A percentile compares a stretch with the other conserved stretches of the same genome.
These are phyloP conservation scores for Hymenoscyphus salicellus DNA, from an alignment of 2,329 filamentous ascomycete genomes.

Conservation along the genomic window DNA sequence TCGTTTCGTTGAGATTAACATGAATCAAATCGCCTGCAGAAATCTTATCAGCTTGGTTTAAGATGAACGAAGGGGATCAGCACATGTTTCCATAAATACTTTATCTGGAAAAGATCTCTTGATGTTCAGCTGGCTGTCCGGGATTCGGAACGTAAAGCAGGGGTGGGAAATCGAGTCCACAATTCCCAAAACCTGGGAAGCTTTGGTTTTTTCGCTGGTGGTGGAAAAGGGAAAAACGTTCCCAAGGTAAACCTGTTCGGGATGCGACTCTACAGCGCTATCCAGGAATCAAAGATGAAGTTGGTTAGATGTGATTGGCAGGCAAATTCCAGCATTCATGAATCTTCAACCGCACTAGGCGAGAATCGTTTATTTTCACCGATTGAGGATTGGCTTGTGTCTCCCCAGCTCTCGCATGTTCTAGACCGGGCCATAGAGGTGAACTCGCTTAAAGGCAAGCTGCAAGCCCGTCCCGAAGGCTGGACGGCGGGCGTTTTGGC, in stretches of 20 bases:
- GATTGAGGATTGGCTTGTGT: constrained; percentile 16
- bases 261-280: background rate
- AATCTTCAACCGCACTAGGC: background rate
- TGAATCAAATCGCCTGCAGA: background rate
- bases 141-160: background rate
- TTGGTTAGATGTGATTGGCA: background rate
- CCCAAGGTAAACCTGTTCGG: background rate
- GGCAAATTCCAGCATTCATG: background rate
- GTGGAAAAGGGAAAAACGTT: background rate
- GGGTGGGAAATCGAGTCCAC: background rate
- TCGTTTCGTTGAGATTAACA: background rate
- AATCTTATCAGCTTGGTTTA: background rate
- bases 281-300: background rate
- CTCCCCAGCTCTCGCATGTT: constrained; percentile 10
- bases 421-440: constrained; percentile 16
- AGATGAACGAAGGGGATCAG: background rate
- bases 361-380: constrained; percentile 26
- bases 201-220: background rate
- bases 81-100: background rate
- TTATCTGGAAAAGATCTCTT: background rate
- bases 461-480: constrained; percentile 3
- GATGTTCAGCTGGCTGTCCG: constrained; percentile 1
- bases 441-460: background rate
- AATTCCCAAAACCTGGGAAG: background rate
- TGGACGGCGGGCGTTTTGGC: background rate